Base-by-base conservation (phyloP, 768 basidiomycete genomes). In the Tricholomella constricta region DNA sequence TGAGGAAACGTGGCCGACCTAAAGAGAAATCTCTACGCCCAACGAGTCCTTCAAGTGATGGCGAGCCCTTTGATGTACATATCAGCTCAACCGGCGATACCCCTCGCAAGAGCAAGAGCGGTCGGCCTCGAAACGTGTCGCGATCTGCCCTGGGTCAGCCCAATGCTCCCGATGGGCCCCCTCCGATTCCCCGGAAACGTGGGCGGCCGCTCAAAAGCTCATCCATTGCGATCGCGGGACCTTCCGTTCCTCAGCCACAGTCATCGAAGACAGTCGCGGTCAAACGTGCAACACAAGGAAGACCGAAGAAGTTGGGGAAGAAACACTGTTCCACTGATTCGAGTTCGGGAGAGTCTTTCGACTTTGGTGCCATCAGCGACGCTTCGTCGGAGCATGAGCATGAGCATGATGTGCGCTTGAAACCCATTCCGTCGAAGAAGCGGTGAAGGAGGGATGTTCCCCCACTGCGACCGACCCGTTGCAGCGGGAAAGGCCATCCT, bases 321-420 rank as follows among this genome's bases (percentile, higher is more conserved):
- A 50, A 45, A 4, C 49, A 55, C 22, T 51, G 56, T 4, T 58
- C 54, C 27, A 8, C 48, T 14, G 55, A 60, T 41, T 60, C 64
- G 15, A 58, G 53, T 34, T n/a, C n/a, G n/a, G 64, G 61, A 4
- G 67, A 70, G 56, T 59, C 51, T 23, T 62, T 64, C 29, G 62
- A 65, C 51, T 66, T 62, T 17, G 51, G 36, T 31, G 52, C 36
- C 25, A 31, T 63, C 31, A 54, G 45, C 41, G 48, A 59, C 27
- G 42, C 12, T 5, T 52, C 56, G 27, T 55, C 32, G 8, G 51
- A 56, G n/a, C 52, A n/a, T n/a, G n/a, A n/a, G n/a, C n/a, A n/a
- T n/a, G n/a, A n/a, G n/a, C n/a, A 59, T 25, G 25, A 47, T 42
- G 19, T 5, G 29, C 46, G 17, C 17, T n/a, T 5, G 12, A 25